Base-by-base conservation (phyloP, 192 early-diverging fungal genomes). In the Entrophospora sp. region DNA sequence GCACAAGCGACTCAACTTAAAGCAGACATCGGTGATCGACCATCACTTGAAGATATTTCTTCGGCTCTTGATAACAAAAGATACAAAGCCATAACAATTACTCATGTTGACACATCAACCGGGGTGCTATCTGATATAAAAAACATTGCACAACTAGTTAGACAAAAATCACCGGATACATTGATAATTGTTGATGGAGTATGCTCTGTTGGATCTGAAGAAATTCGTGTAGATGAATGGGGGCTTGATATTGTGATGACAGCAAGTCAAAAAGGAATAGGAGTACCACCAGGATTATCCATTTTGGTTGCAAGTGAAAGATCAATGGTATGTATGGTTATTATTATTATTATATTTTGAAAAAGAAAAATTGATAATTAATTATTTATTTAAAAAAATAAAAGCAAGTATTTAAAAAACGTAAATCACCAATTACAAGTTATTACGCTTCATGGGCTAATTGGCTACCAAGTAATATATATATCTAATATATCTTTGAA, bases 21-120 rank as follows among this genome's bases (percentile, higher is more conserved):
- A 25, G 81, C 87, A 24, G 82, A 81, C 25, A 73, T 88, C 35
- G 94, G 92, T 25, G 72, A 81, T 56, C 79, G 85, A 27, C 89
- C 91, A 62, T 68, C 83, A 51, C 68, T 88, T 49, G 87, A 76
- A 0, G 76, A 83, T 53, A 80, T 98, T 45, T 79, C 78, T 13
- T 67, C 77, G 40, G 89, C 85, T 28, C 73, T 98, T 46, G 51
- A 66, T 40, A 69, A 68, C 13, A 84, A 82, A 31, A 78, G 80
- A 66, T 93, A 86, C 81, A 96, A 96, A 80, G 70, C 92, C 30
- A 77, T 98, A 32, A 93, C 93, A 22, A 77, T 98, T 64, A 92
- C 96, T 37, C 96, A 98, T 66, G 94, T 96, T 12, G 96, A 98
- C 71, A 98, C 96, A 2, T 95, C 93, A 22, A 91, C 94, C 16